Evolutionary conservation across 345 rosid species (phyloP).

Genomic region (Citrus inodora): DNA sequence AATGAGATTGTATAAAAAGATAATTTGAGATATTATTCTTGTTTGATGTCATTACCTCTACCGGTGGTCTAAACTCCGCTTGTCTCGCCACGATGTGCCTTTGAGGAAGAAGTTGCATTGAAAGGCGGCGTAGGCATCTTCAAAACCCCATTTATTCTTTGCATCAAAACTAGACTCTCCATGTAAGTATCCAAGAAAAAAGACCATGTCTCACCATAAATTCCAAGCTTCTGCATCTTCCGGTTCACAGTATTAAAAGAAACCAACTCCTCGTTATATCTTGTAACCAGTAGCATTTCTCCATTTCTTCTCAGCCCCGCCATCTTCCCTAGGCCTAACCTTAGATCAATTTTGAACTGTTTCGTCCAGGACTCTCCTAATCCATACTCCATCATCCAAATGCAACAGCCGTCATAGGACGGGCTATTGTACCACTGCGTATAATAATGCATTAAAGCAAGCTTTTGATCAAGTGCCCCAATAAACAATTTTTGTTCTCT

Average conservation of each 20-base stretch:
- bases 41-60: neutral
- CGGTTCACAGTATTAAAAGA: constrained; percentile 15
- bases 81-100: neutral
- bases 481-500: constrained; percentile 17
- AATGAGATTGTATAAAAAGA: too few relatives aligned
- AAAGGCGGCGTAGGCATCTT: neutral
- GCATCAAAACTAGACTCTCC: constrained; percentile 27
- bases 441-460: constrained; percentile 25
- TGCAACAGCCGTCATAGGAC: constrained; percentile 15
- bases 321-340: constrained; percentile 16
- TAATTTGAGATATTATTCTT: neutral
- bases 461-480: neutral
- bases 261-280: constrained; percentile 23
- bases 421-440: neutral
- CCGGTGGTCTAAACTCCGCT: neutral
- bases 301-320: constrained; percentile 26
- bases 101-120: neutral
- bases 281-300: constrained; percentile 21
- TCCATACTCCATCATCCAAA: constrained; percentile 35
- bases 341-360: constrained; percentile 20
- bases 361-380: constrained; percentile 24
- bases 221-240: constrained; percentile 7
- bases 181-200: constrained; percentile 18
- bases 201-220: constrained; percentile 16
- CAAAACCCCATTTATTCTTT: neutral